phyloP scores from a whole-genome alignment of 805 yeast genomes.

The Sugiyamaella mastotermitis region DNA sequence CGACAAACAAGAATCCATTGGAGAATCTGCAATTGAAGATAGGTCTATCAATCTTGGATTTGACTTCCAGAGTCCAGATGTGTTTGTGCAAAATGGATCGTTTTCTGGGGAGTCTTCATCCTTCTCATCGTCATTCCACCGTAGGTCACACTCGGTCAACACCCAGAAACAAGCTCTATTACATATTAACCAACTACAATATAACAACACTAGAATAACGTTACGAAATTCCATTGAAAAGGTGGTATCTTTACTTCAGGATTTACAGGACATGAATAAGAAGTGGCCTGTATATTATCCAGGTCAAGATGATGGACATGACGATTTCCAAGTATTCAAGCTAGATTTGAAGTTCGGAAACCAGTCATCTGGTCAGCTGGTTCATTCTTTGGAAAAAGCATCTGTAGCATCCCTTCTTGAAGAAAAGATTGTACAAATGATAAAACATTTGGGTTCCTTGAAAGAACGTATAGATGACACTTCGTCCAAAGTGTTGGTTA shows the following conservation, averaged over 20 bases:
- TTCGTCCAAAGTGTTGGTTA: conserved; percentile 86
- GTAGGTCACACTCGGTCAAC: conserved; percentile 2
- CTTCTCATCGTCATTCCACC: too few relatives aligned
- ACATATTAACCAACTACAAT: conserved; percentile 67
- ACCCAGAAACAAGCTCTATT: conserved; percentile 38
- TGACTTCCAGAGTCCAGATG: too few relatives aligned
- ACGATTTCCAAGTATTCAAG: conserved; percentile 49
- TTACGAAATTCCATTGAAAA: conserved; percentile 43
- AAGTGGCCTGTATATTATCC: conserved; percentile 30
- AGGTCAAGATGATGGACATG: background rate
- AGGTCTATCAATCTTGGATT: too few relatives aligned
- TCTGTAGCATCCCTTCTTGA: conserved; percentile 67
- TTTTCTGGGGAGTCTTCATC: too few relatives aligned
- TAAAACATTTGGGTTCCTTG: conserved; percentile 62
- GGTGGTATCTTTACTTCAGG: conserved; percentile 24
- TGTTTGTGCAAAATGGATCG: too few relatives aligned
- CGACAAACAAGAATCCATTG: too few relatives aligned
- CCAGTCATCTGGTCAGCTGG: conserved; percentile 33
- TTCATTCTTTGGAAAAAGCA: conserved; percentile 56
- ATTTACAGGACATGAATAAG: conserved; percentile 25
- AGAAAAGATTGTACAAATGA: conserved; percentile 57
- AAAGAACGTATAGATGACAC: conserved; percentile 85
- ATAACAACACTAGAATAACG: conserved; percentile 63
- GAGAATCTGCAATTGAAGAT: too few relatives aligned
- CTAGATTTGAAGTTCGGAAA: conserved; percentile 55